Evolutionary conservation across 1,284 basidiomycete species (phyloP).

Genomic region (Cystobasidium slooffiae): DNA sequence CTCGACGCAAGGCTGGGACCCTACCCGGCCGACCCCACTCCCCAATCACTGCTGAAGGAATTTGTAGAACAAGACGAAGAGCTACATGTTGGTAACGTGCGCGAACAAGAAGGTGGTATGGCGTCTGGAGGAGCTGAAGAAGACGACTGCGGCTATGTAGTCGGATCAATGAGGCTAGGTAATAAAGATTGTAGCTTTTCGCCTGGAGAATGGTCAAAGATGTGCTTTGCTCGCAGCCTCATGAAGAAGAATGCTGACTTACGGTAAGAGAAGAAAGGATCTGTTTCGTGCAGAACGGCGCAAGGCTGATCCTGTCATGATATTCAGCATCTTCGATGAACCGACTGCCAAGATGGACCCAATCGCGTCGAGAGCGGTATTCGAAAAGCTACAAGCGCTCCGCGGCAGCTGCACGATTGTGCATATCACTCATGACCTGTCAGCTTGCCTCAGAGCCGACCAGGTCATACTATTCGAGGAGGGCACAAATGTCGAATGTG

Average conservation of each 20-base stretch:
- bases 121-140: constrained; percentile 55
- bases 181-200: constrained; percentile 32
- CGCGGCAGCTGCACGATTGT: constrained; percentile 22
- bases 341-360: constrained; percentile 24
- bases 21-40: constrained; percentile 33
- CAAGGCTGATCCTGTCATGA: background rate
- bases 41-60: constrained; percentile 24
- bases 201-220: constrained; percentile 31
- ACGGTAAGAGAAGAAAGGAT: background rate
- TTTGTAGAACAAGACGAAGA: background rate
- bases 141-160: constrained; percentile 57
- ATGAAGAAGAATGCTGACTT: constrained; percentile 32
- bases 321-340: constrained; percentile 32
- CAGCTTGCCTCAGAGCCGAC: constrained; percentile 28
- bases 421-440: constrained; percentile 29
- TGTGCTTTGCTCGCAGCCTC: constrained; percentile 24
- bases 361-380: constrained; percentile 3
- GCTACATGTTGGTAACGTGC: no score
- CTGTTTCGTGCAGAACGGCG: no score
- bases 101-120: no score
- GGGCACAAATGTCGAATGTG: constrained; percentile 16
- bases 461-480: constrained; percentile 34
- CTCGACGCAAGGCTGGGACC: constrained; percentile 38
- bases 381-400: constrained; percentile 19
- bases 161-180: constrained; percentile 22